phyloP scores from a whole-genome alignment of 2,329 filamentous ascomycete genomes.

The Trichoderma polysporum region DNA sequence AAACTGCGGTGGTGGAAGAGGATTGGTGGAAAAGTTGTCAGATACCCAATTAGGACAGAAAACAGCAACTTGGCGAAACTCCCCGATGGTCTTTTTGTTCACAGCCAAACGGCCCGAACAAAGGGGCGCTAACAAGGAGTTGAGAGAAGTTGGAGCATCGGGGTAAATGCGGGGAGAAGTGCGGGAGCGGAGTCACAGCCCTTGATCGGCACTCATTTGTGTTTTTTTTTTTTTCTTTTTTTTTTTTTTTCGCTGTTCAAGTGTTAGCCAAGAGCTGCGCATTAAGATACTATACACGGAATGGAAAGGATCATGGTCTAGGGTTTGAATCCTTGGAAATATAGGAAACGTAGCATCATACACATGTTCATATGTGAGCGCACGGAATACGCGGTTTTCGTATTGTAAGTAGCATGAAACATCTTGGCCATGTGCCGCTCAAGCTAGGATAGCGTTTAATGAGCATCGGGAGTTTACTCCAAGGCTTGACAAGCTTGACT shows the following conservation, averaged over 20 bases:
- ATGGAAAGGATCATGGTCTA: not conserved
- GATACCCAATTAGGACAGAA: not conserved
- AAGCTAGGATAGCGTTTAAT: not conserved
- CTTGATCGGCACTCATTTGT: conserved; percentile 12
- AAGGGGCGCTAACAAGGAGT: conserved; percentile 14
- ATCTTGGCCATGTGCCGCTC: not conserved
- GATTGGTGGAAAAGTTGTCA: conserved; percentile 16
- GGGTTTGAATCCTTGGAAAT: not conserved
- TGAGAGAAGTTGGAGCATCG: not conserved
- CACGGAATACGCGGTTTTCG: not conserved
- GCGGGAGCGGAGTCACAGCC: conserved; percentile 10
- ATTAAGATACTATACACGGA: not conserved
- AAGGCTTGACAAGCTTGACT: conserved; percentile 15
- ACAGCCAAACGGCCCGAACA: conserved; percentile 19
- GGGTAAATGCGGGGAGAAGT: conserved; percentile 15
- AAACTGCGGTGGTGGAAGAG: not conserved
- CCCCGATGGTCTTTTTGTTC: conserved; percentile 17
- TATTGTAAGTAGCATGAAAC: not conserved
- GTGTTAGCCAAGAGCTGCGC: not conserved
- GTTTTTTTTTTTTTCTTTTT: not conserved
- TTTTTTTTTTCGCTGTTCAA: not conserved
- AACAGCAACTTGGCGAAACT: conserved; percentile 9
- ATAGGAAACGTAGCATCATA: not conserved
- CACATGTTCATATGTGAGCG: not conserved
- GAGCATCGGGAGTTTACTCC: conserved; percentile 5